Percentiles rank a stretch among this genome's conserved stretches.
Evolutionary conservation across 2,329 filamentous ascomycete species (phyloP).

Genomic region (Aspergillus sp.): DNA sequence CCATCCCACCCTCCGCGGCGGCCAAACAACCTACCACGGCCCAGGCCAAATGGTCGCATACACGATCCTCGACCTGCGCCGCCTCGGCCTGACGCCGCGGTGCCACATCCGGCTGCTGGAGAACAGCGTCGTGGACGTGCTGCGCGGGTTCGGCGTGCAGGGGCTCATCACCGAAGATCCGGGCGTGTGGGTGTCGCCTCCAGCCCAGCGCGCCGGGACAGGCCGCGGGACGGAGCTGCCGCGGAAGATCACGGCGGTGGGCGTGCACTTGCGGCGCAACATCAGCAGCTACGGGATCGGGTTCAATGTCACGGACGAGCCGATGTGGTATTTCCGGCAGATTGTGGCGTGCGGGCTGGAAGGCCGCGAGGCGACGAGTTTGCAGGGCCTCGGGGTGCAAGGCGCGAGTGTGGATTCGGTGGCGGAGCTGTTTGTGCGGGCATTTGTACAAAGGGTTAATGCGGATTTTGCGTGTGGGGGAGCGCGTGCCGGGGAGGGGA

Average conservation of each 20-base stretch:
- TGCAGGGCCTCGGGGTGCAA: slow-evolving; percentile 53
- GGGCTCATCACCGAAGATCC: slow-evolving; percentile 70
- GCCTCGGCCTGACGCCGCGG: slow-evolving; percentile 65
- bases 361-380: slow-evolving; percentile 74
- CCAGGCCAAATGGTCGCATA: slow-evolving; percentile 93
- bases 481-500: slow-evolving; percentile 29
- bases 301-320: slow-evolving; percentile 50
- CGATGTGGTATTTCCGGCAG: slow-evolving; percentile 66
- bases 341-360: slow-evolving; percentile 89
- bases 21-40: slow-evolving; percentile 91
- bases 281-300: slow-evolving; percentile 82
- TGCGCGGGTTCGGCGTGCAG: slow-evolving; percentile 59
- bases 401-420: slow-evolving; percentile 37
- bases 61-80: slow-evolving; percentile 78
- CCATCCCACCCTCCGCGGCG: slow-evolving; percentile 72
- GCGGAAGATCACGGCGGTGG: slow-evolving; percentile 81
- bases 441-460: slow-evolving; percentile 39
- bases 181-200: slow-evolving; percentile 69
- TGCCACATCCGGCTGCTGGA: slow-evolving; percentile 79
- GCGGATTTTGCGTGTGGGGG: slow-evolving; percentile 32
- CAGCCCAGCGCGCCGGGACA: neutral
- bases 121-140: slow-evolving; percentile 66
- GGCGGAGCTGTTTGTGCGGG: slow-evolving; percentile 34
- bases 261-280: slow-evolving; percentile 84
- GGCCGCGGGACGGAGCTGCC: slow-evolving; percentile 7